Evolutionary conservation across 2,329 filamentous ascomycete species (phyloP).

Genomic region (Colletotrichum sp.): DNA sequence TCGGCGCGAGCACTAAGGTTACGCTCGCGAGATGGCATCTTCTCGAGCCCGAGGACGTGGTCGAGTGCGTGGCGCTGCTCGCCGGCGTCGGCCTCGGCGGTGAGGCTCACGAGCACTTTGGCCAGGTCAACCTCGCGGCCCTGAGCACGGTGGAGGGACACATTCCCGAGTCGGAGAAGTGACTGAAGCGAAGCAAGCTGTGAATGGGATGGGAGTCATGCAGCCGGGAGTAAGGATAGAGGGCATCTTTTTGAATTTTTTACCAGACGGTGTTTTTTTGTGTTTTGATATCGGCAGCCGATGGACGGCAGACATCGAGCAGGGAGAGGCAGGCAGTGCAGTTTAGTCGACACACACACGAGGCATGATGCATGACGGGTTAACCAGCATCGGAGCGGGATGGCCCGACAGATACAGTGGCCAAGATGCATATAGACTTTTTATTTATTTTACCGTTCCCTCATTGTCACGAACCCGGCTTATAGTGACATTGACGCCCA

Average conservation of each 20-base stretch:
- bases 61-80: constrained; percentile 68
- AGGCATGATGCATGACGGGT: constrained; percentile 16
- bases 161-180: constrained; percentile 39
- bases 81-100: constrained; percentile 49
- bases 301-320: constrained; percentile 6
- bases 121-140: constrained; percentile 62
- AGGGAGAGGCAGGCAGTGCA: neutral
- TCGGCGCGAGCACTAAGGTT: constrained; percentile 90
- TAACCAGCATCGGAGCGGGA: constrained; percentile 10
- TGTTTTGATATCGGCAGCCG: neutral
- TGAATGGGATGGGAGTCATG: neutral
- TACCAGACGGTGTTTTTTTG: neutral
- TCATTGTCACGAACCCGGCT: neutral
- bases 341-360: neutral
- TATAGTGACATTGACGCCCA: neutral
- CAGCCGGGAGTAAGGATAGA: constrained; percentile 21
- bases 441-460: neutral
- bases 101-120: constrained; percentile 43
- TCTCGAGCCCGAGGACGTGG: constrained; percentile 86
- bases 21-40: constrained; percentile 91
- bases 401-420: constrained; percentile 10
- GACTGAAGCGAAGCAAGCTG: neutral
- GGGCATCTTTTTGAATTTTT: neutral
- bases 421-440: constrained; percentile 18
- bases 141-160: constrained; percentile 59